A percentile compares a stretch with the other conserved stretches of the same genome.
phyloP scores from a whole-genome alignment of 2,329 filamentous ascomycete species.

The Berkeleyomyces basicola region DNA sequence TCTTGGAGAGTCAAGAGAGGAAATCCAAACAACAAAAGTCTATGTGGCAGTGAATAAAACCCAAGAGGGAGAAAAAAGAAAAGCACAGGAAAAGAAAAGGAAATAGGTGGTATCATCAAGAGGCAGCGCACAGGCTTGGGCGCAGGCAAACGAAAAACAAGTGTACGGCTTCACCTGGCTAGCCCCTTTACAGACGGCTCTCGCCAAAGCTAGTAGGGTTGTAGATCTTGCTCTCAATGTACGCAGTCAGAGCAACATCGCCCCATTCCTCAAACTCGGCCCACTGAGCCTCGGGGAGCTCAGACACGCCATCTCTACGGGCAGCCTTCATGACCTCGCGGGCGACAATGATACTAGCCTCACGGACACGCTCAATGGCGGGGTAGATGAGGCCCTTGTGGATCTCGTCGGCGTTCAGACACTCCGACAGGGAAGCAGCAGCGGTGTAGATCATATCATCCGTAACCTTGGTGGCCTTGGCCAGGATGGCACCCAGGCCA shows the following conservation, averaged over 20 bases:
- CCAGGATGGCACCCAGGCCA: conserved; percentile 80
- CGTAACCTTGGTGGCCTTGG: conserved; percentile 72
- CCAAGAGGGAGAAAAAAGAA: not conserved
- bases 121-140: not conserved
- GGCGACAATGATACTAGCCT: conserved; percentile 73
- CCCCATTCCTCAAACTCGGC: conserved; percentile 58
- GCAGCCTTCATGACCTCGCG: conserved; percentile 88
- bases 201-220: conserved; percentile 34
- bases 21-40: conserved; percentile 3
- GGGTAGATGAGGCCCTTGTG: conserved; percentile 79
- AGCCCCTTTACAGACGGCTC: conserved; percentile 19
- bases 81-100: not conserved
- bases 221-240: conserved; percentile 44
- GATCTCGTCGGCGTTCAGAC: conserved; percentile 67
- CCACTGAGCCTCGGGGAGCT: conserved; percentile 51
- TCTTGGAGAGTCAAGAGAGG: not conserved
- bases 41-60: not conserved
- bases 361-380: conserved; percentile 75
- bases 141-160: not conserved
- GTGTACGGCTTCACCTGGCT: not conserved
- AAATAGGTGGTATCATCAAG: conserved; percentile 6
- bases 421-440: conserved; percentile 61
- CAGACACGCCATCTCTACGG: conserved; percentile 61
- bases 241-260: conserved; percentile 42
- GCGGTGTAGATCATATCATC: conserved; percentile 96